Evolutionary conservation across 2,329 filamentous ascomycete species (phyloP).

Genomic region (Pestalotiopsis sp.): DNA sequence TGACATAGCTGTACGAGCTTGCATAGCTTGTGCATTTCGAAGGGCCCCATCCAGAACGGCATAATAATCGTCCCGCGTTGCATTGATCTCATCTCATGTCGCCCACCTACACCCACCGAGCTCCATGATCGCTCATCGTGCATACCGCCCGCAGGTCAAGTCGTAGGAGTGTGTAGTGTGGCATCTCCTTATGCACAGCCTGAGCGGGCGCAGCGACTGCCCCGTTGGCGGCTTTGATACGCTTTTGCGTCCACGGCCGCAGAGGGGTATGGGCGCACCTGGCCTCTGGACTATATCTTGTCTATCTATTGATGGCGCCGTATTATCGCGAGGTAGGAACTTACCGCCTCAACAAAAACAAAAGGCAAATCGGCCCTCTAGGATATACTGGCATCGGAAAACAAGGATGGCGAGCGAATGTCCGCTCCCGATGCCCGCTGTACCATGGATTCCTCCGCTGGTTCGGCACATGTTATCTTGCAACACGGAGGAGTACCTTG

Average conservation of each 20-base stretch:
- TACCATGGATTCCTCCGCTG: background rate
- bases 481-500: background rate
- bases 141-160: background rate
- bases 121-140: conserved; percentile 5
- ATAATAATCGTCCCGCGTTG: conserved; percentile 9
- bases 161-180: background rate
- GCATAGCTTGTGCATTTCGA: background rate
- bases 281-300: background rate
- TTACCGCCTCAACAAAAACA: background rate
- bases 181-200: conserved; percentile 2
- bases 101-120: background rate
- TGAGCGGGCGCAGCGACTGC: background rate
- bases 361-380: background rate
- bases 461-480: no score
- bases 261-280: background rate
- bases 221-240: background rate
- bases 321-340: background rate
- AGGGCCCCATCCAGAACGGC: conserved; percentile 2
- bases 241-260: conserved; percentile 1
- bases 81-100: conserved; percentile 6
- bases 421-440: background rate
- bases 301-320: background rate
- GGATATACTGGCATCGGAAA: background rate
- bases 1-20: background rate
- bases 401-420: background rate